Base-by-base conservation (phyloP, 345 rosid species). In the Murraya koenigii region DNA sequence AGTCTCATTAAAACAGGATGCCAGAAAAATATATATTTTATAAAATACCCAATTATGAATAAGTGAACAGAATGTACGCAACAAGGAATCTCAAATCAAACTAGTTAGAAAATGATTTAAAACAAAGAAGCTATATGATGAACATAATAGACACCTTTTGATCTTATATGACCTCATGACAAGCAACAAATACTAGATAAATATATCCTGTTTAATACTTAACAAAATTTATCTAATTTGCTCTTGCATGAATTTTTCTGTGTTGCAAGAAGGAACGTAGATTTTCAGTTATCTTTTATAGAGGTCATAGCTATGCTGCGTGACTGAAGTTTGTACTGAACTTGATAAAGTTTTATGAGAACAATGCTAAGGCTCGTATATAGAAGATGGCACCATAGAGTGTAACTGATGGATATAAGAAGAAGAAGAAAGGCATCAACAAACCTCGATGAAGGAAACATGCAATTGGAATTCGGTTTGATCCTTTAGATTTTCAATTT, bases 391-490 rank as follows among this genome's bases (percentile, higher is more conserved):
- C 23, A 66, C 23, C 35, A 33, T 35, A 54, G 65, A 66, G 54
- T 33, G 47, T 60, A 6, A 55, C 61, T 55, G 54, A 72, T n/a
- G 75, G 35, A 56, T 56, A 70, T 52, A 23, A 30, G 7, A 58
- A 61, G 25, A 74, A 74, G 55, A 72, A 44, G 63, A 74, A 64
- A 80, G 44, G 68, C 36, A 71, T 66, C 14, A 36, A 80, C 88
- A 68, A 66, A 94, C 99, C 99, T 96, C 99, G 11, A 96, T 96
- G 84, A 96, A 96, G 39, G 99, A 96, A 82, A 94, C 95, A 5
- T 93, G 91, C 72, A 96, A 79, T 66, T 96, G 99, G 84, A 96
- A 96, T 82, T 94, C 98, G 0, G 80, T 89, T 55, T 90, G 94
- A 67, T 91, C 86, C 85, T 89, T 96, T 70, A 90, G 79, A 69